Evolutionary conservation across 441 rosid species (phyloP).

Genomic region (Eruca vesicaria): DNA sequence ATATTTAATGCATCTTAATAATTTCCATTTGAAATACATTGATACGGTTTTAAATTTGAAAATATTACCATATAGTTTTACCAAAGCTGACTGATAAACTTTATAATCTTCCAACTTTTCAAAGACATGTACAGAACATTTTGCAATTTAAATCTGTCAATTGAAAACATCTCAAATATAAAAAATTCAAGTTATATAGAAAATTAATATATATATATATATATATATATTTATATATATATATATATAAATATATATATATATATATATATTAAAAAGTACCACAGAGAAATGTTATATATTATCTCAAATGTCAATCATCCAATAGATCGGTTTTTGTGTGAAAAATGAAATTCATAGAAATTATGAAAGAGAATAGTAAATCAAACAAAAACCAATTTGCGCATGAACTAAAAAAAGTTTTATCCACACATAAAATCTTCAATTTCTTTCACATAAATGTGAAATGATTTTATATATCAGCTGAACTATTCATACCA

Average conservation of each 20-base stretch:
- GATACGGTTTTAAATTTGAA: too few species aligned
- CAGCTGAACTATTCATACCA: background rate
- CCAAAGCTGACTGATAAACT: background rate
- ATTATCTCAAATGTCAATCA: background rate
- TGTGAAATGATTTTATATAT: too few species aligned
- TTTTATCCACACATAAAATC: background rate
- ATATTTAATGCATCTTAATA: too few species aligned
- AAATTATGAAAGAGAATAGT: background rate
- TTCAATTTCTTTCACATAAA: background rate
- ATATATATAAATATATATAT: too few species aligned
- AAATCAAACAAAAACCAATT: background rate
- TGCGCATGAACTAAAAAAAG: background rate
- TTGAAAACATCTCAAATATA: background rate
- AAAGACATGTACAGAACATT: background rate
- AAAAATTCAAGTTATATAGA: background rate
- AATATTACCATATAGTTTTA: background rate
- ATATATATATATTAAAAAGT: too few species aligned
- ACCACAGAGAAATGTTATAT: background rate
- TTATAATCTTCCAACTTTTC: background rate
- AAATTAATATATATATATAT: too few species aligned
- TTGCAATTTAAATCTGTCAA: too few species aligned
- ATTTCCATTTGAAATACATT: too few species aligned
- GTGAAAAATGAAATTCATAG: background rate
- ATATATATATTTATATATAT: too few species aligned
- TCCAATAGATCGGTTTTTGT: background rate